Base-by-base conservation (phyloP, 495 filamentous ascomycete genomes). In the Hyphodiscus hymeniophilus region DNA sequence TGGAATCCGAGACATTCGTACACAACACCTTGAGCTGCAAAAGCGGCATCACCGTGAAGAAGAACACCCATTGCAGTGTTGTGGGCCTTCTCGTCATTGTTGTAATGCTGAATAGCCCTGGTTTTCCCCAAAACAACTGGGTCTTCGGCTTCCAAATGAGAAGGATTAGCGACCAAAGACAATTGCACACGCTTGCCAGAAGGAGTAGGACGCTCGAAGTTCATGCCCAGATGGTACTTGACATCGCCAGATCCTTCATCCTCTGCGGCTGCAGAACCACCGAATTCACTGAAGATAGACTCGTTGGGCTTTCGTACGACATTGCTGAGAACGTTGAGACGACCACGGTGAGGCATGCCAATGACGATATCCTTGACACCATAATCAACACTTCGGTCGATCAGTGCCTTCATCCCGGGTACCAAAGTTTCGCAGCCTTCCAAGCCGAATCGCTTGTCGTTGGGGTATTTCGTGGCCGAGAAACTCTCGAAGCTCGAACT, bases 141-240 rank as follows among this genome's bases (percentile, higher is more conserved):
- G 62, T 98, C 92, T 66, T 98, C 92, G 44, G 92, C 92, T 72
- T 98, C 92, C 61, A 98, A 72, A 80, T 98, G 92, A 34, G 92
- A 98, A 42, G 92, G 92, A 68, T 98, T 98, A 66, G 92, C 92
- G 45, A 98, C 92, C 39, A 98, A 80, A 47, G 92, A 98, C 26
- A 98, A 80, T 73, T 97, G 92, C 15, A 98, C 92, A 46, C 92
- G 92, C 76, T 96, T 97, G 59, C 92, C 92, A 21, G 94, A 97
- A 45, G 92, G 92, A 17, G 92, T 98, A 26, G 92, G 92, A 42
- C 92, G 87, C 71, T 98, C 94, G 60, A 98, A 98, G 72, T 97
- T 97, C 92, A 98, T 98, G 58, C 92, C 92, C 60, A 98, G 70
- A 72, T 98, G 92, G 70, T 98, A 98, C 67, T 98, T 98, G 64